phyloP scores from a whole-genome alignment of 164 flowering plant species.

The Echeveria elegans region DNA sequence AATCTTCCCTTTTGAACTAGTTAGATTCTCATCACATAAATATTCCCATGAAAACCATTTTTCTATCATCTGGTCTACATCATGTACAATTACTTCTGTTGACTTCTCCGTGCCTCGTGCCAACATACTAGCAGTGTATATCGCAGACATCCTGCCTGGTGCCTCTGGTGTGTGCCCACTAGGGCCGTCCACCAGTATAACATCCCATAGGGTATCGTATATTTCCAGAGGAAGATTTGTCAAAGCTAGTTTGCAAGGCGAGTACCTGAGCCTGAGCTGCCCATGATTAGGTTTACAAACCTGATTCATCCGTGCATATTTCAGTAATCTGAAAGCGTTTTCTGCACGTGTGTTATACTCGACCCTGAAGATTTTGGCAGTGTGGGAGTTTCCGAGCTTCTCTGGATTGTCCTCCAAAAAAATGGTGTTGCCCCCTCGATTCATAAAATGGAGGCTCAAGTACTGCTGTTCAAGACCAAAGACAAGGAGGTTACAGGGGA shows the following conservation, averaged over 20 bases:
- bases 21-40: constrained; percentile 71
- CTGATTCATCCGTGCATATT: constrained; percentile 42
- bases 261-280: constrained; percentile 23
- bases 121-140: constrained; percentile 55
- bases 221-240: constrained; percentile 50
- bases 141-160: constrained; percentile 78
- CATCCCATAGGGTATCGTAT: constrained; percentile 55
- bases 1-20: constrained; percentile 70
- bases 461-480: constrained; percentile 56
- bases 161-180: constrained; percentile 46
- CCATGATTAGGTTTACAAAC: constrained; percentile 31
- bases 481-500: constrained; percentile 77
- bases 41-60: constrained; percentile 95
- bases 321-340: constrained; percentile 63
- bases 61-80: constrained; percentile 66
- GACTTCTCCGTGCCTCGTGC: constrained; percentile 49
- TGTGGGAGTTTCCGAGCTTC: constrained; percentile 23
- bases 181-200: constrained; percentile 82
- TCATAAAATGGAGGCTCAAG: constrained; percentile 34
- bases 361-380: constrained; percentile 32
- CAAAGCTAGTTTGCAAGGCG: constrained; percentile 56
- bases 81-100: constrained; percentile 69
- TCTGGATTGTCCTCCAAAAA: constrained; percentile 54
- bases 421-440: constrained; percentile 65
- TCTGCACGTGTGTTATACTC: constrained; percentile 34